phyloP scores from a whole-genome alignment of 805 yeast genomes.

The Candida khao-thaluensis region DNA sequence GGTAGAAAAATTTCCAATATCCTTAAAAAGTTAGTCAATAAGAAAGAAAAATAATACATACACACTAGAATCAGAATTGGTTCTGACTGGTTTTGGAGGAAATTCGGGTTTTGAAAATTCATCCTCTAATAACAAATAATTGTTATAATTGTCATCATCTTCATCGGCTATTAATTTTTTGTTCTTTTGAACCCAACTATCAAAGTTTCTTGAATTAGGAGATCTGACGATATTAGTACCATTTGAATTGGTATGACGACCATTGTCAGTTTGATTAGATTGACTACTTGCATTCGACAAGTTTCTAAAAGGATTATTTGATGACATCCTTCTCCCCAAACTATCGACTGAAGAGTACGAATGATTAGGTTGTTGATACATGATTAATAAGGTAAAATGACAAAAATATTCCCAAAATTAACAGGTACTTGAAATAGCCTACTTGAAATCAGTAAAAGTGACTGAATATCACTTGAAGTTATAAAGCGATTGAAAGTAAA shows the following conservation, averaged over 20 bases:
- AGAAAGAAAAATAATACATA: conserved; percentile 12
- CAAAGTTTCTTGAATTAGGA: conserved; percentile 37
- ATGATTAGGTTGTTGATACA: conserved; percentile 44
- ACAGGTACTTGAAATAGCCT: too few species aligned
- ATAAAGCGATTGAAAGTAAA: conserved; percentile 2
- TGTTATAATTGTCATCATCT: conserved; percentile 25
- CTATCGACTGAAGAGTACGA: conserved; percentile 35
- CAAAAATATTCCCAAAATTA: too few species aligned
- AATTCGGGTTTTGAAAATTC: conserved; percentile 7
- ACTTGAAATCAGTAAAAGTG: neutral
- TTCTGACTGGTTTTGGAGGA: conserved; percentile 14
- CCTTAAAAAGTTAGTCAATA: too few species aligned
- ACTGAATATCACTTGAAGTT: neutral
- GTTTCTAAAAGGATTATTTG: conserved; percentile 70
- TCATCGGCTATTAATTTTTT: conserved; percentile 34
- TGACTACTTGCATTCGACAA: conserved; percentile 21
- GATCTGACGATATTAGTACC: conserved; percentile 20
- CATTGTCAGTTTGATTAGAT: conserved; percentile 1
- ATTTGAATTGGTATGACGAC: neutral
- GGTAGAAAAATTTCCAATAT: too few species aligned
- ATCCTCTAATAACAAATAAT: conserved; percentile 12
- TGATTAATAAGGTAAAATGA: neutral
- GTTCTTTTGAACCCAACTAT: conserved; percentile 57
- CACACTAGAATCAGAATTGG: conserved; percentile 18
- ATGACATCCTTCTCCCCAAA: conserved; percentile 47